These are phyloP conservation scores for Naegleria gruberi DNA, from an alignment of 208 protist genomes.

Conservation along the genomic window DNA sequence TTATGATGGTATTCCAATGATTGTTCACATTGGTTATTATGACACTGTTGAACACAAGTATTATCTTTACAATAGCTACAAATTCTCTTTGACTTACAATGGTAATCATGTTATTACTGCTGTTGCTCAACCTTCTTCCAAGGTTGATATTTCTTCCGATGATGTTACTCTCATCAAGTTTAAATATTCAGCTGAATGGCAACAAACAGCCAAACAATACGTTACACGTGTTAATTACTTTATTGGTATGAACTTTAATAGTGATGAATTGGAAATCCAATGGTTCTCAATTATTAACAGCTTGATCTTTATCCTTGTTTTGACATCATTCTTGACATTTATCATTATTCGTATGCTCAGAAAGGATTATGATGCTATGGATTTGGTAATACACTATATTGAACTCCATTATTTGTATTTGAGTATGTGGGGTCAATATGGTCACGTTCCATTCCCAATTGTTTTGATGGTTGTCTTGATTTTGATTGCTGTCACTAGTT, in stretches of 20 bases:
- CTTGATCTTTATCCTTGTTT: slow-evolving; percentile 63
- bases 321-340: slow-evolving; percentile 59
- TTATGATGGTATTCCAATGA: slow-evolving; percentile 20
- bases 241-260: not conserved
- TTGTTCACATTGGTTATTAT: slow-evolving; percentile 1
- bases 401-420: slow-evolving; percentile 61
- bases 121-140: not conserved
- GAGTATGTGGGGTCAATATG: slow-evolving; percentile 38
- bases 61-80: not conserved
- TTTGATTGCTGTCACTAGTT: slow-evolving; percentile 54
- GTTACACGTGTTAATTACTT: not conserved
- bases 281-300: slow-evolving; percentile 80
- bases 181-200: not conserved
- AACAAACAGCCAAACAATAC: not conserved
- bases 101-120: not conserved
- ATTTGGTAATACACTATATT: slow-evolving; percentile 47
- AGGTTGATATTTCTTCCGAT: not conserved
- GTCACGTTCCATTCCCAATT: slow-evolving; percentile 55
- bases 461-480: slow-evolving; percentile 52
- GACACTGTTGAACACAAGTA: not conserved
- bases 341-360: slow-evolving; percentile 66
- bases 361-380: slow-evolving; percentile 60
- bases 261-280: slow-evolving; percentile 64
- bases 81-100: not conserved
- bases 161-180: not conserved